Evolutionary conservation across 2,329 filamentous ascomycete genomes (phyloP), one percentile per base, ranked within the genome.

Genomic region (Venturia nashicola): DNA sequence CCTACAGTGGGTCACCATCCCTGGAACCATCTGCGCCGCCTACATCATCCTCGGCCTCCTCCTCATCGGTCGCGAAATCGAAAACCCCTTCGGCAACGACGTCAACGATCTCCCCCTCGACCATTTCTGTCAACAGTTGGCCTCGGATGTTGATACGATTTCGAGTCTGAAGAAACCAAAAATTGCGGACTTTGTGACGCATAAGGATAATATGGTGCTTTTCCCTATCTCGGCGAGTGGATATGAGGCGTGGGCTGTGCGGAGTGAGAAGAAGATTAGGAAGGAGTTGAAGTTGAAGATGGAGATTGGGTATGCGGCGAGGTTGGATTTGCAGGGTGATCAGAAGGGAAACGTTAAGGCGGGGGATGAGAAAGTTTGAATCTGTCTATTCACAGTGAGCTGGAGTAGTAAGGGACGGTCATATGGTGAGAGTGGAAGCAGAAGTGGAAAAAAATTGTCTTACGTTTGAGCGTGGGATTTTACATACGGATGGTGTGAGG

Each of bases 1-100:
- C 3, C 83, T 95, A 0, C 69, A 75, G 7, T 94, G 87, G 86
- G 81, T 91, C 67, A 87, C 90, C 12, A 92, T 94, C 67, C 90
- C 90, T 0, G 90, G 86, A 42, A 87, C 86, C 59, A 59, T 65
- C 20, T 62, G 74, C 59, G 87, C 86, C 2, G 86, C 88, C 3
- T 94, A 93, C 74, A 93, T 94, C 68, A 93, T 94, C 72, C 83
- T 94, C 65, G 89, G 89, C 32, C 84, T 94, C 59, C 82, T 84
- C 5, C 80, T 83, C 67, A 93, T 93, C 69, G 90, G 90, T 51
- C 85, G 85, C 67, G 89, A 94, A 75, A 88, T 94, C 67, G 90
- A 94, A 74, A 91, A 94, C 70, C 90, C 90, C 7, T 94, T 94
- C 73, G 90, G 90, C 65, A 81, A 86, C 67, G 90, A 94, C 67